Conservation (phyloP, 2,329 filamentous ascomycete genomes). For the Hymenotorrendiella dingleyae region DNA sequence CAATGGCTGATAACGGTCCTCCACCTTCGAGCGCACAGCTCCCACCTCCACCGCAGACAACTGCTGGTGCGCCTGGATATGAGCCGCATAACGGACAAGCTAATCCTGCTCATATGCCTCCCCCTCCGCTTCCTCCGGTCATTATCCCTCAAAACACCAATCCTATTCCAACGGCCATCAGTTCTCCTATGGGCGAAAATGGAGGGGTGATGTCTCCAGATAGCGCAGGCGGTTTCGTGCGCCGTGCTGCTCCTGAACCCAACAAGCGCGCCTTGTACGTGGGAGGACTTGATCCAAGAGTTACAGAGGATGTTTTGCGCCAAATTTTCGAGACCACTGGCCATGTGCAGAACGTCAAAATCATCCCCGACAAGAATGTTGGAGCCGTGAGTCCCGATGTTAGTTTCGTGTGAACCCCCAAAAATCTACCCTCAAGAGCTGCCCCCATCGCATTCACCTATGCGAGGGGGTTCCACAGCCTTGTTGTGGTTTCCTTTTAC, state of each 20-base stretch:
- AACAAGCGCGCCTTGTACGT: constrained; percentile 98
- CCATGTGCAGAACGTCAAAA: constrained; percentile 97
- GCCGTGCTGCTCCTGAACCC: constrained; percentile 90
- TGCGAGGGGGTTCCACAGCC: constrained; percentile 18
- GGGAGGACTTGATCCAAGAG: constrained; percentile 86
- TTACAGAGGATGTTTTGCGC: constrained; percentile 91
- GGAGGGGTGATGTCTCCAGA: constrained; percentile 75
- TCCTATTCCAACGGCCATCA: constrained; percentile 87
- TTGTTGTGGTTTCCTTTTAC: constrained; percentile 13
- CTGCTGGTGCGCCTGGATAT: constrained; percentile 69
- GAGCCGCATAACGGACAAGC: constrained; percentile 66
- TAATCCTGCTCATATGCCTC: constrained; percentile 75
- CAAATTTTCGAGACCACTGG: constrained; percentile 99
- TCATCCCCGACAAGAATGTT: constrained; percentile 99
- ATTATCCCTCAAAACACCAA: constrained; percentile 95
- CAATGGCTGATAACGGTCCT: constrained; percentile 74
- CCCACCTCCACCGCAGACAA: constrained; percentile 61
- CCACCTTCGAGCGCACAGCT: constrained; percentile 58
- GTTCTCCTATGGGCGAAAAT: constrained; percentile 70
- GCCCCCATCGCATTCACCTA: too few relatives aligned
- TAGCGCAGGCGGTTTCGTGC: constrained; percentile 72
- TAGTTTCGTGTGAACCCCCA: constrained; percentile 19
- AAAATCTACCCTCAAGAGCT: constrained; percentile 15
- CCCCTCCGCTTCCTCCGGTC: constrained; percentile 75
- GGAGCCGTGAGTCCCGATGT: constrained; percentile 42